phyloP scores from a whole-genome alignment of 2,329 filamentous ascomycete genomes.

The Aspergillus jensenii region DNA sequence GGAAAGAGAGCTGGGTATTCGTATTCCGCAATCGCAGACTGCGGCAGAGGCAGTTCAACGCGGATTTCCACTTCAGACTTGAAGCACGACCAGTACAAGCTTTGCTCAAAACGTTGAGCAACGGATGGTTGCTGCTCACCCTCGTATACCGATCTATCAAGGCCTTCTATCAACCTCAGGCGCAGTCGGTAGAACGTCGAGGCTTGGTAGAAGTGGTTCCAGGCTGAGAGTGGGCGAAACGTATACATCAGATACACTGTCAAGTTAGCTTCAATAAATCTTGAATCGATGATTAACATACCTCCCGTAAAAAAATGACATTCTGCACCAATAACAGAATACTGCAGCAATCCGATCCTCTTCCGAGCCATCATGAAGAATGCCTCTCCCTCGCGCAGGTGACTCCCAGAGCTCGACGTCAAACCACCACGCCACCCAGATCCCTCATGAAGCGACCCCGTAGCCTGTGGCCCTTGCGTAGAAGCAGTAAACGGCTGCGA shows the following conservation, averaged over 20 bases:
- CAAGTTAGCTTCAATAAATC: too few species aligned
- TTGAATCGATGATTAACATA: not conserved
- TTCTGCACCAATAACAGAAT: not conserved
- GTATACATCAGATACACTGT: not conserved
- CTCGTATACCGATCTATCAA: not conserved
- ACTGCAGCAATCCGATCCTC: not conserved
- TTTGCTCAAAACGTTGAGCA: not conserved
- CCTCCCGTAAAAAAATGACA: not conserved
- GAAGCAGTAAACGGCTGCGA: not conserved
- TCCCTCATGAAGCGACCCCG: not conserved
- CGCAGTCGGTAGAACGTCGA: not conserved
- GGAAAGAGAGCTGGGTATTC: not conserved
- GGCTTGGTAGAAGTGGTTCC: not conserved
- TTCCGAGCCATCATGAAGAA: not conserved
- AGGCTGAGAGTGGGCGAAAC: not conserved
- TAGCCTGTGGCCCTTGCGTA: not conserved
- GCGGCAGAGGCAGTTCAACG: not conserved
- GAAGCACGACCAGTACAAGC: not conserved
- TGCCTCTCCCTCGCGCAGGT: not conserved
- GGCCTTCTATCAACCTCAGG: not conserved
- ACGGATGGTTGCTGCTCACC: not conserved
- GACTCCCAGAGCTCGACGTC: not conserved
- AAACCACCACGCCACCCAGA: not conserved
- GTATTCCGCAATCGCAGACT: not conserved
- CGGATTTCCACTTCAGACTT: not conserved